Evolutionary conservation across 139 green algal species (phyloP).

Genomic region (Haematococcus lacustris): DNA sequence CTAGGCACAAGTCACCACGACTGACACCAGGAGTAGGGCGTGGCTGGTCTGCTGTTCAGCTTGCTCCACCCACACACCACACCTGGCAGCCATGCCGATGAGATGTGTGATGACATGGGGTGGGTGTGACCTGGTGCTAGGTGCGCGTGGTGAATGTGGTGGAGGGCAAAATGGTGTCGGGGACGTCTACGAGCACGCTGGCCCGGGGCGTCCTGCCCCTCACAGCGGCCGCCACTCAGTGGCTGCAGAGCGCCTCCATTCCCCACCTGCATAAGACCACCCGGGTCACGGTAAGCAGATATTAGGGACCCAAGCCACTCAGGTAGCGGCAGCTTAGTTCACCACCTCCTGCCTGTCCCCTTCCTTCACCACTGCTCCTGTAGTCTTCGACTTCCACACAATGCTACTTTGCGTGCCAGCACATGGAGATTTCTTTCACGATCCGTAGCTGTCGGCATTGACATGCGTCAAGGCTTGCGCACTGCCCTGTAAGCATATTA

Average conservation of each 20-base stretch:
- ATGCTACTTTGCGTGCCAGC: not conserved
- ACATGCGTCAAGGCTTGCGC: not conserved
- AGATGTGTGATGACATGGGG: no score
- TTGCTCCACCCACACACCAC: no score
- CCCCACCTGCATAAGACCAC: not conserved
- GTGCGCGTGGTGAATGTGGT: slow-evolving; percentile 6
- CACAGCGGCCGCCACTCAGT: slow-evolving; percentile 9
- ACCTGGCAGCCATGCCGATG: no score
- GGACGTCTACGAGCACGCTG: slow-evolving; percentile 13
- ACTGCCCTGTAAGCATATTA: not conserved
- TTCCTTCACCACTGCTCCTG: not conserved
- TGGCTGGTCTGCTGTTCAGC: not conserved
- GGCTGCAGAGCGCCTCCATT: slow-evolving; percentile 8
- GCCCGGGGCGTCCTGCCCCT: slow-evolving; percentile 29
- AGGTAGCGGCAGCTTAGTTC: not conserved
- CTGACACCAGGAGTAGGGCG: no score
- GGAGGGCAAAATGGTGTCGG: not conserved
- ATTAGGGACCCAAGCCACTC: not conserved
- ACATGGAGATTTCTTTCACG: not conserved
- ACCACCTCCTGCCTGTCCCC: not conserved
- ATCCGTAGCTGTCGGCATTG: not conserved
- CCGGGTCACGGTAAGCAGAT: not conserved
- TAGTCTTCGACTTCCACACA: not conserved
- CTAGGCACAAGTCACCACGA: no score
- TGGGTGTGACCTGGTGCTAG: no score